Evolutionary conservation across 2,329 filamentous ascomycete genomes (phyloP).

Genomic region (Aspergillus piperis): DNA sequence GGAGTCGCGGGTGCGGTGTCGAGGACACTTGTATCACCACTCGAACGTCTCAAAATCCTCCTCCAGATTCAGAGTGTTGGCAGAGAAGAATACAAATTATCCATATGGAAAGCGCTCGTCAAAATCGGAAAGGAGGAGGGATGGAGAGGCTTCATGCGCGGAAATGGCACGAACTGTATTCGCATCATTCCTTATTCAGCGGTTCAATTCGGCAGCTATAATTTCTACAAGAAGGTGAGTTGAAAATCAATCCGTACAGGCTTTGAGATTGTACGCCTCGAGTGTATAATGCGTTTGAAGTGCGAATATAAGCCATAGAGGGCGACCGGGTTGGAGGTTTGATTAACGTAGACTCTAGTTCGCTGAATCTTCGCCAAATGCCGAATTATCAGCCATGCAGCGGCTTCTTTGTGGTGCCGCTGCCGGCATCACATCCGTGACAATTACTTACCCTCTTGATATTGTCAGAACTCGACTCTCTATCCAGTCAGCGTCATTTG

Average conservation of each 20-base stretch:
- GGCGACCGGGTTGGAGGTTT: neutral
- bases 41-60: slow-evolving; percentile 96
- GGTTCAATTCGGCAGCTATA: slow-evolving; percentile 97
- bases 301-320: neutral
- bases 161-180: slow-evolving; percentile 97
- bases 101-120: slow-evolving; percentile 78
- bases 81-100: slow-evolving; percentile 89
- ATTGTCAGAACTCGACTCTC: slow-evolving; percentile 95
- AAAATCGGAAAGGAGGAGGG: slow-evolving; percentile 99
- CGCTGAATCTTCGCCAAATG: slow-evolving; percentile 74
- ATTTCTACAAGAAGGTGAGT: slow-evolving; percentile 88
- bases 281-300: neutral
- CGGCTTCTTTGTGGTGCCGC: slow-evolving; percentile 87
- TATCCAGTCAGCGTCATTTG: slow-evolving; percentile 96
- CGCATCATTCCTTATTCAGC: slow-evolving; percentile 97
- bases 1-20: slow-evolving; percentile 96
- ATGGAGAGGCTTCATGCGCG: slow-evolving; percentile 95
- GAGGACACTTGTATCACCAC: slow-evolving; percentile 90
- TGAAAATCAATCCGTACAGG: too few species aligned
- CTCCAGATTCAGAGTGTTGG: slow-evolving; percentile 92
- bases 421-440: slow-evolving; percentile 93
- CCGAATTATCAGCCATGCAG: slow-evolving; percentile 69
- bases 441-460: slow-evolving; percentile 92
- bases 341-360: slow-evolving; percentile 50
- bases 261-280: neutral